Evolutionary conservation across 108 stramenopile genomes (phyloP).

Genomic region (Cylindrotheca fusiformis): DNA sequence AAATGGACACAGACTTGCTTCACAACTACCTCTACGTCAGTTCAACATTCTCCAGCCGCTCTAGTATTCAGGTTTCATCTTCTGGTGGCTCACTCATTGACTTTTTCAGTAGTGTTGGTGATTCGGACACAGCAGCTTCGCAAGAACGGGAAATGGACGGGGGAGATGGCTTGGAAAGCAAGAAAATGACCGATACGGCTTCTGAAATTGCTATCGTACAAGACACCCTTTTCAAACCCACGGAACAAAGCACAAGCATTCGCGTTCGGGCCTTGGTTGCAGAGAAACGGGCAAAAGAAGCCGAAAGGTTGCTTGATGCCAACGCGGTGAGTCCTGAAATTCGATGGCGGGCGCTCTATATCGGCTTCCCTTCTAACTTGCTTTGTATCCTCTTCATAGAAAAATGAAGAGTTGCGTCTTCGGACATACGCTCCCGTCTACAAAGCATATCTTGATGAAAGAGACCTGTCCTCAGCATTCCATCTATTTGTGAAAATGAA

Average conservation of each 20-base stretch:
- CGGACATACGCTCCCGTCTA: constrained; percentile 81
- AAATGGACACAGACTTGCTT: constrained; percentile 38
- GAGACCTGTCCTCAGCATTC: constrained; percentile 53
- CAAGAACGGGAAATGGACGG: background rate
- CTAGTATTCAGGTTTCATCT: background rate
- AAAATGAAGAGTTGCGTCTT: constrained; percentile 46
- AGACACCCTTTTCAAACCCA: constrained; percentile 71
- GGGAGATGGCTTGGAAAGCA: background rate
- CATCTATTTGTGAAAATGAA: constrained; percentile 67
- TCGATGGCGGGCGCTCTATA: background rate
- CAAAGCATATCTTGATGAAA: constrained; percentile 53
- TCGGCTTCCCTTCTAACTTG: background rate
- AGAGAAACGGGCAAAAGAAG: constrained; percentile 57
- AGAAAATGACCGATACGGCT: constrained; percentile 22
- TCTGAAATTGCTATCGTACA: constrained; percentile 75
- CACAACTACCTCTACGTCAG: constrained; percentile 65
- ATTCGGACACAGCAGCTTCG: background rate
- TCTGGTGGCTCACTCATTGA: constrained; percentile 22
- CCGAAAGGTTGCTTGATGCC: constrained; percentile 62
- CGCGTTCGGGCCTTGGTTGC: constrained; percentile 63
- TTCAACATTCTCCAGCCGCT: constrained; percentile 24
- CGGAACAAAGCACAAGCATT: constrained; percentile 69
- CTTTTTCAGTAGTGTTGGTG: constrained; percentile 9
- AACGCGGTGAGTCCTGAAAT: constrained; percentile 33
- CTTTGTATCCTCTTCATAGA: constrained; percentile 6